Evolutionary conservation across 2,329 filamentous ascomycete genomes (phyloP), one percentile per base, ranked within the genome.

Genomic region (Pseudogymnoascus sp.): DNA sequence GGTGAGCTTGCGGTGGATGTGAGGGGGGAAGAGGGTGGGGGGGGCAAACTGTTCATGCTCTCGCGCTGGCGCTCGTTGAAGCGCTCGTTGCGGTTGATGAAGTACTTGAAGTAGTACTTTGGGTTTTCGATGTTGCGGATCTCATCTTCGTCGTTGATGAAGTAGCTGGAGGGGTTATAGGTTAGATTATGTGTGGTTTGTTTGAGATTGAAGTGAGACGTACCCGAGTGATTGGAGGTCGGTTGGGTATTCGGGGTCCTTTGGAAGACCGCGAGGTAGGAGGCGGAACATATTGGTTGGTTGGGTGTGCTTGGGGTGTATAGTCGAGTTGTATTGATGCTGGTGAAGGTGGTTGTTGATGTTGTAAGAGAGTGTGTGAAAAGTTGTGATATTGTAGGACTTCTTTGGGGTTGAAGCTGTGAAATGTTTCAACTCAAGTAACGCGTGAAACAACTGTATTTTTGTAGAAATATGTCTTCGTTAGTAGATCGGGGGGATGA

Each of bases 11-110:
- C n/a, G n/a, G n/a, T n/a, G n/a, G n/a, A n/a, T n/a, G n/a, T n/a
- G n/a, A n/a, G 7, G 7, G 26, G 33, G 39, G 39, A 47, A 41
- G 11, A 11, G 54, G 5, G 5, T n/a, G 58, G 31, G 24, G 10
- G 58, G 39, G n/a, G 72, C 78, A 66, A 72, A 90, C 90, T 75
- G 68, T 95, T 87, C 74, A 96, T 85, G 39, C 85, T 79, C 66
- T 88, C 88, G 15, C 87, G 82, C 68, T 91, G 90, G 17, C 87
- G 79, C 40, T 87, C 81, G 72, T 96, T 96, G 74, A 87, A 81
- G 37, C 91, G 85, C n/a, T 83, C 78, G 72, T 91, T 92, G 67
- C 84, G 85, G 71, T 83, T 87, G 60, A 89, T 74, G 71, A 85
- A 87, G 78, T 82, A 96, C 67, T 89, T 82, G 77, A 90, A 96